phyloP scores from a whole-genome alignment of 2,329 filamentous ascomycete genomes.

The Fusarium multiceps region DNA sequence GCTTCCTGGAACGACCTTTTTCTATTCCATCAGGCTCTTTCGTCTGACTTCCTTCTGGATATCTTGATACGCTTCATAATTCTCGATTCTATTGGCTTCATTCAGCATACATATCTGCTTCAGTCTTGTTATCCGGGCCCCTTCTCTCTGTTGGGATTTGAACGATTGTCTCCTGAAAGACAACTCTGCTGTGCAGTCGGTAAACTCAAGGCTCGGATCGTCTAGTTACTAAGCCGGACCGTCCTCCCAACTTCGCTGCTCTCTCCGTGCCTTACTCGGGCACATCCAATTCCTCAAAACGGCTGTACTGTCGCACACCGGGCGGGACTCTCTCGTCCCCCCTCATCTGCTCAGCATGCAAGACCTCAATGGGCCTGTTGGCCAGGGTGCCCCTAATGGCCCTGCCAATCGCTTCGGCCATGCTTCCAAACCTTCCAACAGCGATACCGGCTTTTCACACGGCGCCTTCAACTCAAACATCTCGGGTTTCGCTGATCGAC shows the following conservation, averaged over 20 bases:
- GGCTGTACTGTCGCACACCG: constrained; percentile 81
- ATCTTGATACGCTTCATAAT: constrained; percentile 39
- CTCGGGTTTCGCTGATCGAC: constrained; percentile 85
- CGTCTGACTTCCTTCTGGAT: constrained; percentile 36
- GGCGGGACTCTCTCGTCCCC: constrained; percentile 87
- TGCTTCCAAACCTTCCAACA: constrained; percentile 82
- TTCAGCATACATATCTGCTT: constrained; percentile 41
- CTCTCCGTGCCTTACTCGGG: constrained; percentile 48
- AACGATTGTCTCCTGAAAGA: constrained; percentile 11
- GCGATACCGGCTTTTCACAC: constrained; percentile 91
- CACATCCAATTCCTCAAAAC: constrained; percentile 77
- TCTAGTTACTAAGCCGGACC: constrained; percentile 20
- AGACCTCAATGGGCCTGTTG: constrained; percentile 76
- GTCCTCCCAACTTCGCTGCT: constrained; percentile 23
- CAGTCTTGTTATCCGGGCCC: constrained; percentile 30
- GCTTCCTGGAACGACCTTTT: constrained; percentile 41
- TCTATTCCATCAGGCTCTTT: constrained; percentile 33
- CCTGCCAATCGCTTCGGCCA: constrained; percentile 75
- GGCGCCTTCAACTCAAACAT: constrained; percentile 91
- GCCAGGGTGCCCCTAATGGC: constrained; percentile 54
- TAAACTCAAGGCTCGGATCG: constrained; percentile 23
- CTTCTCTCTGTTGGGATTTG: constrained; percentile 17
- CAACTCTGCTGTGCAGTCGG: constrained; percentile 28
- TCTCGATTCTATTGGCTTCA: constrained; percentile 36
- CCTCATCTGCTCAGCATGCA: constrained; percentile 93